Base-by-base conservation (phyloP, 805 yeast genomes). In the Tetrapisispora taiwanensis region DNA sequence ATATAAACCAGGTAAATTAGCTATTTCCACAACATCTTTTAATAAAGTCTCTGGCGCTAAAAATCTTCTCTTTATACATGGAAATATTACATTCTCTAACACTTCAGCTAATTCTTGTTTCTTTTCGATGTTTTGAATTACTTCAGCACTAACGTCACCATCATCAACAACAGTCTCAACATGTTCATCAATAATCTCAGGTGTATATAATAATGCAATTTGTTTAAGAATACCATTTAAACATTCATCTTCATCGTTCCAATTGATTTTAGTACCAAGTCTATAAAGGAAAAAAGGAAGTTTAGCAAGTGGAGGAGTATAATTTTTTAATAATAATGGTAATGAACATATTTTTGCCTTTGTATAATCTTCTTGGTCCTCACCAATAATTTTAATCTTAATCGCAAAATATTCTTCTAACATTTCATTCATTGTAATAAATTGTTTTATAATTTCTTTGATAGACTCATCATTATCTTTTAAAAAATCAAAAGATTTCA, bases 1-100 rank as follows among this genome's bases (percentile, higher is more conserved):
- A 63, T 92, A 92, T 45, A 92, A 67, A 0, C 95, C 95, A 1
- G 97, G 97, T 27, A 92, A 63, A 58, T 81, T 88, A 0, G 98
- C 97, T 32, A 92, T 77, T 60, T 90, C 95, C 5, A 85, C 74
- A 4, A 88, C 77, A 45, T 77, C 80, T 13, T 68, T 56, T 4
- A 62, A 51, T 31, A 87, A 52, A 3, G 55, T 56, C 13, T 67
- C 67, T 0, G 94, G 75, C 0, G 89, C 95, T 13, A 87, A 58
- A 24, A 87, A 74, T 38, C 78, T 65, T 47, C 69, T 69, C 50
- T 81, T 79, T 7, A 86, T 58, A 19, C 74, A 62, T 0, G 95
- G 95, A 49, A 87, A 81, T 1, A 89, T 52, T 0, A 68, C 58
- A 49, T 74, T 69, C 48, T 83, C 94, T 45, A 88, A 53, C 0